Percentiles rank a stretch among this genome's conserved stretches.
phyloP scores from a whole-genome alignment of 2,329 filamentous ascomycete genomes.

The Diplodia seriata region DNA sequence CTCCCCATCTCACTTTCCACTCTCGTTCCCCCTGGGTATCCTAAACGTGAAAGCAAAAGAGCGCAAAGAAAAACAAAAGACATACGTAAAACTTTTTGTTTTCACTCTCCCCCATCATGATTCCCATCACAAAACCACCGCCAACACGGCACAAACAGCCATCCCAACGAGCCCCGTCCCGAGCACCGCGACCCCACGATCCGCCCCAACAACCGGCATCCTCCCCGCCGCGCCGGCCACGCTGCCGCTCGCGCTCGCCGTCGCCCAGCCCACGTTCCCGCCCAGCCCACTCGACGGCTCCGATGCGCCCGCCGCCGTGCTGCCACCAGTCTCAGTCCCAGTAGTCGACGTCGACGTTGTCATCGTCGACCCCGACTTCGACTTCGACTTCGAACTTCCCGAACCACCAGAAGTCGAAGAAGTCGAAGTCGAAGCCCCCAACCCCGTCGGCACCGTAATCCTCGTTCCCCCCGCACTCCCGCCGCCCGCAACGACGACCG shows the following conservation, averaged over 20 bases:
- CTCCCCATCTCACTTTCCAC: too few relatives aligned
- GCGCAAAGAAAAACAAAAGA: neutral
- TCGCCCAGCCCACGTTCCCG: constrained; percentile 7
- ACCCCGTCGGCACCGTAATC: constrained; percentile 28
- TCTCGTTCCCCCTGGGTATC: neutral
- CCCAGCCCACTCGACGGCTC: constrained; percentile 11
- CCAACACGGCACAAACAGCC: neutral
- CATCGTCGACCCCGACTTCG: neutral
- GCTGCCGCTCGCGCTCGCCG: neutral
- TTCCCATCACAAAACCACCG: neutral
- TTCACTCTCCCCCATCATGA: too few relatives aligned
- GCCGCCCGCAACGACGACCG: neutral
- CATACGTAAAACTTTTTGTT: too few relatives aligned
- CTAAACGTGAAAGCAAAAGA: neutral
- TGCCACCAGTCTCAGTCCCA: constrained; percentile 29
- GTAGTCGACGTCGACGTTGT: constrained; percentile 11
- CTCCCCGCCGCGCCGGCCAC: neutral
- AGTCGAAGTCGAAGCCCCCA: neutral
- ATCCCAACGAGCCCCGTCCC: neutral
- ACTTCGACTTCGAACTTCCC: too few relatives aligned
- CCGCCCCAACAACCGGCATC: neutral
- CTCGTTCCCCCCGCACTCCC: neutral
- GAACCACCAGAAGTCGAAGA: too few relatives aligned
- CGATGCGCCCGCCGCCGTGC: neutral
- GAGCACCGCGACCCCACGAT: neutral